Base-by-base conservation (phyloP, 2,329 filamentous ascomycete species). In the Ceratocystis smalleyi region DNA sequence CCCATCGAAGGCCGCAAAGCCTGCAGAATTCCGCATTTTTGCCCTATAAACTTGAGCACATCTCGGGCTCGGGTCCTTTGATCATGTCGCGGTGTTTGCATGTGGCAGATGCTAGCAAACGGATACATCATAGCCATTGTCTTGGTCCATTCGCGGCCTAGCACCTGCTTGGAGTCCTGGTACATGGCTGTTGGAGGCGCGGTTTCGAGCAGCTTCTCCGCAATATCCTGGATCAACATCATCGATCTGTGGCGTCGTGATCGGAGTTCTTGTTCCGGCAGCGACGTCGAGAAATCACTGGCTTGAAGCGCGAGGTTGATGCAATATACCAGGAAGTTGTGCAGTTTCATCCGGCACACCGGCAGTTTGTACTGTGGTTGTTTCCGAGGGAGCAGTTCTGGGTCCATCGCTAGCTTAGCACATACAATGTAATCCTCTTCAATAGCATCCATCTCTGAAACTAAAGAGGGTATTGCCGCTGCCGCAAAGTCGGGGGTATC, bases 61-160 rank as follows among this genome's bases (percentile, higher is more conserved):
- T 62, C 62, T 15, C 65, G 62, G 10, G 65, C 65, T n/a, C 65
- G 45, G 5, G 45, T 15, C 19, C 65, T 49, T 45, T 66, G 65
- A 1, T 62, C 59, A 45, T 62, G 19, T 5, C 59, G 54, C 22
- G 65, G 62, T 27, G 65, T 66, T 32, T 66, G 62, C 65, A 66
- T 66, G 35, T 66, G 62, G 5, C 65, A 64, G 27, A 66, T 64
- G 27, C 62, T 30, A 45, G 65, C 65, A 66, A 66, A 66, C 15
- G 65, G 65, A 32, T 66, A 66, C 40, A 66, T 61, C 65, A 66
- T 66, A 1, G 62, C 65, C 62, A 66, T 64, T 35, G 51, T 66
- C 51, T 64, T 66, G n/a, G 43, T 57, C 65, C 62, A 66, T 5
- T 59, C 47, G 6, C n/a, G 17, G n/a, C 62, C 62, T 4, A 49